A percentile compares a stretch with the other conserved stretches of the same genome.
phyloP scores from a whole-genome alignment of 768 basidiomycete species.

The Lentinula boryana region DNA sequence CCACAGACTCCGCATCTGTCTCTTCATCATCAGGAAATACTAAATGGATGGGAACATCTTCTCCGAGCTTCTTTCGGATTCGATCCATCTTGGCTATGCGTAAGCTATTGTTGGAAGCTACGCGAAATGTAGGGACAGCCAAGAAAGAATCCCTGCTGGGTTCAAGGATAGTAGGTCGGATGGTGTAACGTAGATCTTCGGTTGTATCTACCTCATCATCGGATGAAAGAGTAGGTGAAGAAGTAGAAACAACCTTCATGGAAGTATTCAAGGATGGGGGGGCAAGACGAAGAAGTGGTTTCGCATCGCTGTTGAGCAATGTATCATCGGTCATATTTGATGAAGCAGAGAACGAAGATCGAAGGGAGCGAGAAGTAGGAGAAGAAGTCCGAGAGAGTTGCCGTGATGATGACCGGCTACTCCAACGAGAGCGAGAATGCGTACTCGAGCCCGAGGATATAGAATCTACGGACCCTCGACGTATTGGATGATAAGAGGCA shows the following conservation, averaged over 20 bases:
- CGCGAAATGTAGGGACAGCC: slow-evolving; percentile 15
- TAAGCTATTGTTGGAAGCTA: slow-evolving; percentile 32
- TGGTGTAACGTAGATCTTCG: neutral
- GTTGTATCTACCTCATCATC: neutral
- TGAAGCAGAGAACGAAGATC: neutral
- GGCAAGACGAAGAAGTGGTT: slow-evolving; percentile 17
- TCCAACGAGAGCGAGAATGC: neutral
- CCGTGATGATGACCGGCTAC: neutral
- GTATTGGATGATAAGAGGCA: neutral
- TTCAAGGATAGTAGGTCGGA: slow-evolving; percentile 12
- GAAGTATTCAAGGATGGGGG: neutral
- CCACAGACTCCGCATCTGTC: neutral
- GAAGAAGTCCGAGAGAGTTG: neutral
- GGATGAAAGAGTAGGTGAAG: neutral
- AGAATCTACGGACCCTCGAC: slow-evolving; percentile 3
- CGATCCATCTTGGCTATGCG: slow-evolving; percentile 60
- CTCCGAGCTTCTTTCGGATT: slow-evolving; percentile 54
- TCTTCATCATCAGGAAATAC: slow-evolving; percentile 39
- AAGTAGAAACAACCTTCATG: neutral
- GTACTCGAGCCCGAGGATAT: neutral
- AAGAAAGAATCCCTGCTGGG: slow-evolving; percentile 8
- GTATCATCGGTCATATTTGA: neutral
- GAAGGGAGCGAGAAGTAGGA: neutral
- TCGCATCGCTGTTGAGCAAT: neutral
- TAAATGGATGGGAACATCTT: slow-evolving; percentile 54